Evolutionary conservation across 768 basidiomycete species (phyloP).

Genomic region (Tylopilus sp.): DNA sequence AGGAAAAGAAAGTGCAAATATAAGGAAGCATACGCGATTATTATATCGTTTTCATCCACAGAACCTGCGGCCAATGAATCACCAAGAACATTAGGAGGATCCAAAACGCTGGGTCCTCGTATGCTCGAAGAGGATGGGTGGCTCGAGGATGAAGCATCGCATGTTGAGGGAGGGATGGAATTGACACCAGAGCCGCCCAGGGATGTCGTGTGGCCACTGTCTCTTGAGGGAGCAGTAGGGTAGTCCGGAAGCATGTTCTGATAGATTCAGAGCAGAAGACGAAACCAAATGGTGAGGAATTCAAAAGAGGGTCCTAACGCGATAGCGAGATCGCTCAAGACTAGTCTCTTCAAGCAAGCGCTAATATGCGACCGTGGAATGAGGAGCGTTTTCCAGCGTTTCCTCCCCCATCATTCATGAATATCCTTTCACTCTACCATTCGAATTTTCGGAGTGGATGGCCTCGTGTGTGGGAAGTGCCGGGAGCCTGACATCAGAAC

Average conservation of each 20-base stretch:
- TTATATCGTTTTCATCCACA: slow-evolving; percentile 8
- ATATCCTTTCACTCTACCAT: neutral
- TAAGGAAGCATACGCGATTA: slow-evolving; percentile 14
- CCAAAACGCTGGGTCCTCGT: neutral
- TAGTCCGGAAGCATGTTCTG: slow-evolving; percentile 1
- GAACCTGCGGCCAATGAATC: neutral
- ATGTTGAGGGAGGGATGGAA: neutral
- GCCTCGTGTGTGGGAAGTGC: neutral
- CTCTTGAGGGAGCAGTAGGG: neutral
- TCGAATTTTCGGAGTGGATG: neutral
- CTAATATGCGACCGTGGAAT: neutral
- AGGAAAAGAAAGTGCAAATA: neutral
- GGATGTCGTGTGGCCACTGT: no score
- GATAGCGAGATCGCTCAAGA: neutral
- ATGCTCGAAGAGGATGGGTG: neutral
- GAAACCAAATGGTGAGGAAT: no score
- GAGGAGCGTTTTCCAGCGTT: neutral
- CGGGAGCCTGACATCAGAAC: neutral
- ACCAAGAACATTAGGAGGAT: neutral
- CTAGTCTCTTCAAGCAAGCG: neutral
- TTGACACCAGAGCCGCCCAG: neutral
- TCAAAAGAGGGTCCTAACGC: neutral
- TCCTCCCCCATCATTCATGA: neutral
- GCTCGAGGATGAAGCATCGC: neutral
- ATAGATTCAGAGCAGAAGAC: neutral